A percentile compares a stretch with the other conserved stretches of the same genome.
These are phyloP conservation scores for Xylaria sp. DNA, from an alignment of 495 filamentous ascomycete genomes.

Conservation along the genomic window DNA sequence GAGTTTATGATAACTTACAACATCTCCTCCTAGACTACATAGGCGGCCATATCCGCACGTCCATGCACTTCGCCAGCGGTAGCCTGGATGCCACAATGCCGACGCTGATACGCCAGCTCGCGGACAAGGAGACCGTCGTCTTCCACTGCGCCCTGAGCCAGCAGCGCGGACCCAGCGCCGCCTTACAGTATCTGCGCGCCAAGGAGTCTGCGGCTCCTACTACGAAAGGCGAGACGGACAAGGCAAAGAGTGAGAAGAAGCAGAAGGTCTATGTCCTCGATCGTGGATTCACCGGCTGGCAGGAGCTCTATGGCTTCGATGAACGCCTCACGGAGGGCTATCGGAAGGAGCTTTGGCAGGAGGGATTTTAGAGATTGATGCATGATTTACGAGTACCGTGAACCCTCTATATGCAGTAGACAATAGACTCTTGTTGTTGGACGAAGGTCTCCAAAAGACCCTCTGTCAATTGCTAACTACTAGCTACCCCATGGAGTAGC, in stretches of 20 bases:
- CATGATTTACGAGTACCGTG: too few relatives aligned
- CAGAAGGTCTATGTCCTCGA: constrained; percentile 85
- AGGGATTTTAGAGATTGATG: constrained; percentile 53
- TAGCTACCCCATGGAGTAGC: too few relatives aligned
- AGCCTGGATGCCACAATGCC: constrained; percentile 78
- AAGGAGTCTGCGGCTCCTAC: constrained; percentile 51
- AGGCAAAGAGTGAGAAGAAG: constrained; percentile 33
- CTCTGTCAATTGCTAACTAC: too few relatives aligned
- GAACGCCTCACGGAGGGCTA: constrained; percentile 84
- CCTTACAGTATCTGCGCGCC: constrained; percentile 71
- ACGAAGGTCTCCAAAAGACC: too few relatives aligned
- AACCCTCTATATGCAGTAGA: too few relatives aligned
- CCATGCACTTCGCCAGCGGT: constrained; percentile 75
- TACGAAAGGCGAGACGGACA: constrained; percentile 24
- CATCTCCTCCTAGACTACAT: constrained; percentile 69
- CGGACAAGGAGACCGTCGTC: constrained; percentile 81
- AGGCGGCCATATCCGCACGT: constrained; percentile 86
- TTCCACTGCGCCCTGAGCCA: constrained; percentile 97
- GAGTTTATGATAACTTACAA: background rate
- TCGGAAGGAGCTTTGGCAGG: constrained; percentile 83
- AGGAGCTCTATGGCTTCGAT: constrained; percentile 85
- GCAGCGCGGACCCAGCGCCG: constrained; percentile 78
- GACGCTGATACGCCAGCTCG: constrained; percentile 78
- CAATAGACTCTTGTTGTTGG: too few relatives aligned
- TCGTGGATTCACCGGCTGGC: constrained; percentile 89